Evolutionary conservation across 768 basidiomycete genomes (phyloP), one percentile per base, ranked within the genome.

Genomic region (Hygrocybe coccinea): DNA sequence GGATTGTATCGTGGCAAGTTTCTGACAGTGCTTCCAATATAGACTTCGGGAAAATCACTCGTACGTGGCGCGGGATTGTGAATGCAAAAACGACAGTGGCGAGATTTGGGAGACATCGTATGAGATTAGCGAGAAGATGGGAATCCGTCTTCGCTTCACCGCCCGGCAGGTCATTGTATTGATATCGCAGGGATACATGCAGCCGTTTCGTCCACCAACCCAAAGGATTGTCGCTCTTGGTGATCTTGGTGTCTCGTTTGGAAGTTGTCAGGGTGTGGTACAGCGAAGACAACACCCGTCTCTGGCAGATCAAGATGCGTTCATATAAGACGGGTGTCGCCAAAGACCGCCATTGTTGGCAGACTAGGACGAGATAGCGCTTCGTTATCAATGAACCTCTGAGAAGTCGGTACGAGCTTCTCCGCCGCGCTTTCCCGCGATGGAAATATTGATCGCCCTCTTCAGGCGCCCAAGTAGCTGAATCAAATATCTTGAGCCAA

Each of bases 351-450:
- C 55, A 56, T 35, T 33, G n/a, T 17, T 49, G 55, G 50, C 55
- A 56, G 35, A 56, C 55, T 35, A 49, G 55, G n/a, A 56, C 55
- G n/a, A 56, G 55, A 46, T 21, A 46, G 21, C 44, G 44, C 12
- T 22, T 46, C 11, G 44, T 46, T 5, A 21, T 22, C 7, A 46
- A 19, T n/a, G 44, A n/a, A n/a, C 17, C 3, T 12, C 44, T n/a
- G 11, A 46, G 44, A 22, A 19, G 17, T 21, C 7, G 7, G 12
- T 46, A 22, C 22, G 2, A 17, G 5, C 15, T n/a, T 22, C 44
- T 17, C 2, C 15, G 22, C 17, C 43, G 21, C 8, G 14, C 8
- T 7, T 19, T 19, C 17, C 2, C 22, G 6, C 11, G 21, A 21
- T 6, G 7, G 15, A 22, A 17, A 19, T 22, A 22, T n/a, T 5